Evolutionary conservation across 306 rosid genomes (phyloP).

Genomic region (Carpinus fangiana): DNA sequence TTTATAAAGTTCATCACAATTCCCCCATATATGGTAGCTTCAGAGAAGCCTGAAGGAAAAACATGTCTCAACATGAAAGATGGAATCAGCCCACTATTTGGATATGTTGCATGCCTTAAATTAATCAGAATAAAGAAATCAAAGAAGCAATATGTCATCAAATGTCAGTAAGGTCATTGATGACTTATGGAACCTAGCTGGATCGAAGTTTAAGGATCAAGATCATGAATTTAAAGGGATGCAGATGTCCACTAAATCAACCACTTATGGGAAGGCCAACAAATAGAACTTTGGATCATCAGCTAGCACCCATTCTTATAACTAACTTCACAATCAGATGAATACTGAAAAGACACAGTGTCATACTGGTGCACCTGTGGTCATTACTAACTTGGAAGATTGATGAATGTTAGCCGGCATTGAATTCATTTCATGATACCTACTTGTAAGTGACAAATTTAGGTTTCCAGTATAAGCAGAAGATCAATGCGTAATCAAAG

Average conservation of each 20-base stretch:
- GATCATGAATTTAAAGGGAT: background rate
- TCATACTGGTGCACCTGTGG: background rate
- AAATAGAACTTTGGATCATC: background rate
- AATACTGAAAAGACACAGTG: background rate
- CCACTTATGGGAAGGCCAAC: background rate
- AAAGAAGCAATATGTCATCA: background rate
- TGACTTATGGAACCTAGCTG: background rate
- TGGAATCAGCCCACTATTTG: background rate
- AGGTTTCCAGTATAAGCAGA: constrained; percentile 13
- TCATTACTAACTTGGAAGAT: background rate
- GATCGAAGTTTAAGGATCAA: constrained; percentile 1
- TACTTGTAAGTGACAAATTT: background rate
- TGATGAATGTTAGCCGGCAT: background rate
- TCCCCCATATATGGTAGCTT: background rate
- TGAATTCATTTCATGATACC: background rate
- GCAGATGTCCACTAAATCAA: background rate
- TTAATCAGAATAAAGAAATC: background rate
- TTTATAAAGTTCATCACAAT: background rate
- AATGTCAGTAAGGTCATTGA: background rate
- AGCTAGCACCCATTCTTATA: background rate
- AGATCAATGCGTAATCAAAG: background rate
- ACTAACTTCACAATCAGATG: background rate
- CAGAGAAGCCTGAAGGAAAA: background rate
- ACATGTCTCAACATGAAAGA: background rate
- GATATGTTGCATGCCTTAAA: background rate